Conservation (phyloP, 2,329 filamentous ascomycete genomes). For the Arthroderma sp. region DNA sequence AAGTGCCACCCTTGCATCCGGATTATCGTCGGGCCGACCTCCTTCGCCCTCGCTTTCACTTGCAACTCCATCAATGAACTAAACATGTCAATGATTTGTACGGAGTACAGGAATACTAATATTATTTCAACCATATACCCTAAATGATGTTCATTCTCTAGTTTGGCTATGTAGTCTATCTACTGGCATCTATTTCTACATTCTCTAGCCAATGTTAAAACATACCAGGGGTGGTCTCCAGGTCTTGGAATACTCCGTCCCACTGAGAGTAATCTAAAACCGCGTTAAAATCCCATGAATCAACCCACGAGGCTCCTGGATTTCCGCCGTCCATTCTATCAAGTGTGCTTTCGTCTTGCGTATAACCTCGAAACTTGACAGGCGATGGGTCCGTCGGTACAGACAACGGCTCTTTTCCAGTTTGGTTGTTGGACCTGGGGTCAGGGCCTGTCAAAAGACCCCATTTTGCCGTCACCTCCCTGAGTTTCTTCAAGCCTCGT, state of each 20-base stretch:
- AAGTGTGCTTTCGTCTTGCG: neutral
- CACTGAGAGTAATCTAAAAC: slow-evolving; percentile 5
- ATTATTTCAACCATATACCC: neutral
- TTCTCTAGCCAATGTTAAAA: neutral
- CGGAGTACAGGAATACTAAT: no score
- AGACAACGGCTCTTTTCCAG: neutral
- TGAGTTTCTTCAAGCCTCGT: slow-evolving; percentile 7
- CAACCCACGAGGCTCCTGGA: neutral
- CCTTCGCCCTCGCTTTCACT: no score
- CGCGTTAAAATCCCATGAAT: slow-evolving; percentile 4
- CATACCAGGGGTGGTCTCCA: slow-evolving; percentile 6
- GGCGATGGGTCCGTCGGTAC: neutral
- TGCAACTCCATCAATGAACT: no score
- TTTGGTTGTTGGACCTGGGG: neutral
- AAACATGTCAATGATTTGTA: no score
- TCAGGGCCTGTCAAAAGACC: slow-evolving; percentile 2
- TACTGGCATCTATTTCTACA: neutral
- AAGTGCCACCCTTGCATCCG: neutral
- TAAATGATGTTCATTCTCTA: neutral
- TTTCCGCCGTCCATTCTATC: neutral
- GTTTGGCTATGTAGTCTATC: neutral
- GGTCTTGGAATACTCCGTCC: slow-evolving; percentile 7
- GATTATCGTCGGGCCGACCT: neutral
- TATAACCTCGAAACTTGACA: neutral
- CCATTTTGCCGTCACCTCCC: slow-evolving; percentile 7